A percentile compares a stretch with the other conserved stretches of the same genome.
These are phyloP conservation scores for Aspergillus sp. DNA, from an alignment of 2,329 filamentous ascomycete genomes.

Conservation along the genomic window DNA sequence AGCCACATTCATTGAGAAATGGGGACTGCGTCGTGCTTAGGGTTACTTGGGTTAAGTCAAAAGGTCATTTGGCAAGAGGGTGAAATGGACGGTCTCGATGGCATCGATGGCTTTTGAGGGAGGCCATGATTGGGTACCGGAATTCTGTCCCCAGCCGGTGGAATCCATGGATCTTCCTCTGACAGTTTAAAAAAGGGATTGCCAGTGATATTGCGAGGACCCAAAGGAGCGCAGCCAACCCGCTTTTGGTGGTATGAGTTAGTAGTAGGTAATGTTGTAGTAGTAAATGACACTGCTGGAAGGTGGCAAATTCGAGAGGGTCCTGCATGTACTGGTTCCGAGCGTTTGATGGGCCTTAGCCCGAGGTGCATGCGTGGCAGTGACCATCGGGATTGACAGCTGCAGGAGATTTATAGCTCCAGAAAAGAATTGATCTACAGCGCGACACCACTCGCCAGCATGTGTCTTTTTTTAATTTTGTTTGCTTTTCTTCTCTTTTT, in stretches of 20 bases:
- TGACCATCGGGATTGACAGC: conserved; percentile 7
- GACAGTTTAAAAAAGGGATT: conserved; percentile 1
- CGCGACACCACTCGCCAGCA: not conserved
- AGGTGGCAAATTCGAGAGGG: conserved; percentile 3
- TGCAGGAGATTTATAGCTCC: conserved; percentile 2
- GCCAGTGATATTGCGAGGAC: not conserved
- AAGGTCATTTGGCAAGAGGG: not conserved
- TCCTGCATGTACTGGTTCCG: conserved; percentile 1
- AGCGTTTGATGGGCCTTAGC: conserved; percentile 2
- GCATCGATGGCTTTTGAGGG: conserved; percentile 5
- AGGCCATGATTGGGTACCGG: conserved; percentile 11
- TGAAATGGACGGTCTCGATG: conserved; percentile 1
- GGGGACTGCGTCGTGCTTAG: not conserved
- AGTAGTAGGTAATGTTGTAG: not conserved
- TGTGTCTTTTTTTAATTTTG: not conserved
- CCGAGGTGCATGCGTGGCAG: conserved; percentile 8
- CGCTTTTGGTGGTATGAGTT: not conserved
- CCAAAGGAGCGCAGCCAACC: not conserved
- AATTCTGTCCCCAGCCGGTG: conserved; percentile 5
- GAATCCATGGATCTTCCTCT: conserved; percentile 3
- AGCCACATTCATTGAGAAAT: not conserved
- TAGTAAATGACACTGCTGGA: not conserved
- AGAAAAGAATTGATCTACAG: conserved; percentile 2
- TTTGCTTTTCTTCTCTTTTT: not conserved
- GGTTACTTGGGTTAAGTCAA: not conserved